These are phyloP conservation scores for Leccinellum luteum DNA, from an alignment of 768 basidiomycete species.

Conservation along the genomic window DNA sequence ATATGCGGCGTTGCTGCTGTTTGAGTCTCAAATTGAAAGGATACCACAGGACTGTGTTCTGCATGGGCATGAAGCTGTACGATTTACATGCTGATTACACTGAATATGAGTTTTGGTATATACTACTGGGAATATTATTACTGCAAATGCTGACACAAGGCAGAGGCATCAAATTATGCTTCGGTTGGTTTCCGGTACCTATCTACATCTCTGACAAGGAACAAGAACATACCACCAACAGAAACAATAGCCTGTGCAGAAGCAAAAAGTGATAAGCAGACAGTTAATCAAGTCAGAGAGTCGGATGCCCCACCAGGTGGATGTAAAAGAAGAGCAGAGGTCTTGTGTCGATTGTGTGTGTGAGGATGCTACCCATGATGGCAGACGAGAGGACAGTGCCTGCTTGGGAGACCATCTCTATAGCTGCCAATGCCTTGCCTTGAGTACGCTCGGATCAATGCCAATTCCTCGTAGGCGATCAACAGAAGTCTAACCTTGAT, in stretches of 20 bases:
- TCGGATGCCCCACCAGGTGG: constrained; percentile 11
- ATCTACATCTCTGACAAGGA: constrained; percentile 26
- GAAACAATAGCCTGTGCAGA: constrained; percentile 12
- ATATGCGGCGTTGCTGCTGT: no score
- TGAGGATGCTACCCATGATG: constrained; percentile 30
- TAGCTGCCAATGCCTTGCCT: constrained; percentile 30
- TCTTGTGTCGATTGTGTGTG: constrained; percentile 15
- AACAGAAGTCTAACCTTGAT: constrained; percentile 21
- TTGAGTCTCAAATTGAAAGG: no score
- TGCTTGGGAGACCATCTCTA: constrained; percentile 26
- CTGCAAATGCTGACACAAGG: neutral
- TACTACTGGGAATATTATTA: no score
- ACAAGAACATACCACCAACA: constrained; percentile 11
- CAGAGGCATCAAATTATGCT: neutral
- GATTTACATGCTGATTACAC: no score
- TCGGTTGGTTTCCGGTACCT: constrained; percentile 9
- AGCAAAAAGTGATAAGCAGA: neutral
- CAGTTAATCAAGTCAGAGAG: neutral
- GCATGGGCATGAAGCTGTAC: no score
- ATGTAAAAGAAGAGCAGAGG: constrained; percentile 26
- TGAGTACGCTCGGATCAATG: neutral
- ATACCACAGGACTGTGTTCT: no score
- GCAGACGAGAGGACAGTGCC: constrained; percentile 26
- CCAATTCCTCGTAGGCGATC: no score
- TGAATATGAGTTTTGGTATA: no score